Evolutionary conservation across 345 rosid genomes (phyloP).

Genomic region (Eutrema yunnanense): DNA sequence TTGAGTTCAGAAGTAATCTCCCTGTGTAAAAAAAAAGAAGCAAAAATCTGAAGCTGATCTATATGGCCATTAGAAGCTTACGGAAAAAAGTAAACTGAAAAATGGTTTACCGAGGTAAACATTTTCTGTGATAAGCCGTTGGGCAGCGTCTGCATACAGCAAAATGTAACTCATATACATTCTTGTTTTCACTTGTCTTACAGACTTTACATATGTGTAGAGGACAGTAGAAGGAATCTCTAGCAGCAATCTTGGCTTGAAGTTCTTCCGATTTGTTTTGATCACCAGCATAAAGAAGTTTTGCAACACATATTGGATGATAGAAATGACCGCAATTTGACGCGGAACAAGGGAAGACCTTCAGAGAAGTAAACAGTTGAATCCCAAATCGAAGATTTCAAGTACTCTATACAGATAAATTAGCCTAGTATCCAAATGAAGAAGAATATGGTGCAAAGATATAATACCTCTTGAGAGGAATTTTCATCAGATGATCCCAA

Average conservation of each 20-base stretch:
- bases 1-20: slow-evolving; percentile 41
- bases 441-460: background rate
- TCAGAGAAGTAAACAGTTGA: background rate
- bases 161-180: slow-evolving; percentile 40
- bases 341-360: slow-evolving; percentile 66
- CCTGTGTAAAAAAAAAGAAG: slow-evolving; percentile 10
- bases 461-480: slow-evolving; percentile 47
- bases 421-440: background rate
- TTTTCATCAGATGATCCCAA: slow-evolving; percentile 54
- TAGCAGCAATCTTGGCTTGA: slow-evolving; percentile 37
- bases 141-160: slow-evolving; percentile 82
- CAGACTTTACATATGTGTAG: slow-evolving; percentile 56
- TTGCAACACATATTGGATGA: slow-evolving; percentile 63
- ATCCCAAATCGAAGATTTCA: background rate
- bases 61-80: background rate
- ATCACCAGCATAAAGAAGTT: slow-evolving; percentile 38
- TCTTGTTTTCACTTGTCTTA: slow-evolving; percentile 41
- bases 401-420: background rate
- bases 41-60: background rate
- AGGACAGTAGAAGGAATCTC: slow-evolving; percentile 61
- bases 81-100: background rate
- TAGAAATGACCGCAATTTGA: slow-evolving; percentile 71
- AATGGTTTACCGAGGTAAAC: slow-evolving; percentile 52
- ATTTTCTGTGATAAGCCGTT: slow-evolving; percentile 59
- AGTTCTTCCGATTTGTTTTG: slow-evolving; percentile 34